These are phyloP conservation scores for Dendrothele bispora DNA, from an alignment of 768 basidiomycete genomes.

Conservation along the genomic window DNA sequence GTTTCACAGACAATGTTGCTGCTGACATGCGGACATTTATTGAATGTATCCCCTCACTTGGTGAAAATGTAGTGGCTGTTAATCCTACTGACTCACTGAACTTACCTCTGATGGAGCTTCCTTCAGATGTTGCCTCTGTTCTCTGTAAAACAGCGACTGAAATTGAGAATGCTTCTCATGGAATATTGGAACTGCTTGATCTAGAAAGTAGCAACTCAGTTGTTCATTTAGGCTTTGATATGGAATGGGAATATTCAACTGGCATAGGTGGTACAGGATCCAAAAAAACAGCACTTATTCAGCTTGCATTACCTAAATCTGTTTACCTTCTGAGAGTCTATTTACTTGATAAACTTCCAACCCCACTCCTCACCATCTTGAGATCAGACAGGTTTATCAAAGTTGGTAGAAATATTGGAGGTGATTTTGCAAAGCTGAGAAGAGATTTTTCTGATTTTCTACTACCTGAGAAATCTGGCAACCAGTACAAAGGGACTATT, in stretches of 20 bases:
- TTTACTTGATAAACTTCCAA: slow-evolving; percentile 4
- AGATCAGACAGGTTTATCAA: slow-evolving; percentile 10
- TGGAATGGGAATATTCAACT: slow-evolving; percentile 16
- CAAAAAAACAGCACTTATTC: slow-evolving; percentile 15
- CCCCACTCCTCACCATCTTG: slow-evolving; percentile 9
- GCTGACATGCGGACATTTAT: too few relatives aligned
- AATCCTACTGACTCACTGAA: too few relatives aligned
- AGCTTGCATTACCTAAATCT: slow-evolving; percentile 7
- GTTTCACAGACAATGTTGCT: too few relatives aligned
- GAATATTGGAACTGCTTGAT: too few relatives aligned
- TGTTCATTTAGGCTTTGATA: slow-evolving; percentile 15
- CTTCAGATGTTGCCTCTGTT: too few relatives aligned
- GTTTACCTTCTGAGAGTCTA: slow-evolving; percentile 7
- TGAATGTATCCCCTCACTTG: too few relatives aligned
- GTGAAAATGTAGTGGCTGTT: too few relatives aligned
- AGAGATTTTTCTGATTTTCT: slow-evolving; percentile 14
- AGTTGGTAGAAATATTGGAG: slow-evolving; percentile 14
- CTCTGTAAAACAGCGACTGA: too few relatives aligned
- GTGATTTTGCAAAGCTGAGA: slow-evolving; percentile 14
- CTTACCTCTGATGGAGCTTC: too few relatives aligned
- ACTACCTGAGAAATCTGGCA: background rate
- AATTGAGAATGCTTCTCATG: too few relatives aligned
- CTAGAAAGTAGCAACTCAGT: background rate
- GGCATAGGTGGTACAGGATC: slow-evolving; percentile 5
- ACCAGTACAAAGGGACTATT: slow-evolving; percentile 2